A percentile compares a stretch with the other conserved stretches of the same genome.
phyloP scores from a whole-genome alignment of 345 rosid species.

The Salix purpurea region DNA sequence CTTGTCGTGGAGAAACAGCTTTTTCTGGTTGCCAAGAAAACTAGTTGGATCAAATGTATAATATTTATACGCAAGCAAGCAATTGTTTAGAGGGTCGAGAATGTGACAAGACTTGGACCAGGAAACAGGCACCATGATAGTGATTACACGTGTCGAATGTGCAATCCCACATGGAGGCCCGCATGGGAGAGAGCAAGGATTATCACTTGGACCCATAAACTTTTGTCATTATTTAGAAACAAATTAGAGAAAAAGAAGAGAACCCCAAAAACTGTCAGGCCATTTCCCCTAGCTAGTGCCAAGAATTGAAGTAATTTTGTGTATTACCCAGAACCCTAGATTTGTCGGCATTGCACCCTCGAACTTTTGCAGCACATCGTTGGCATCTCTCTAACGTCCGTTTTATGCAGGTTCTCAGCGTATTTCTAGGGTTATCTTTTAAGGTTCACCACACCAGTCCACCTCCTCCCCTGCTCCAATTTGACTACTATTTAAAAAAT shows the following conservation, averaged over 20 bases:
- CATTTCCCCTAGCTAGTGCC: not conserved
- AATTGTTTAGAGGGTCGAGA: not conserved
- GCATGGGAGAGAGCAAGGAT: not conserved
- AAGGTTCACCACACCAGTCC: not conserved
- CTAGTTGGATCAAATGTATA: not conserved
- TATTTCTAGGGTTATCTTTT: constrained; percentile 28
- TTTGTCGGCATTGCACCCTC: constrained; percentile 36
- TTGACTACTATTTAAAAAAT: not conserved
- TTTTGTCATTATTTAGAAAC: constrained; percentile 4
- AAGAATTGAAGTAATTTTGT: not conserved
- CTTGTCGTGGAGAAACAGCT: not conserved
- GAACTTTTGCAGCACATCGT: constrained; percentile 9
- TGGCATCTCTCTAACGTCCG: constrained; percentile 18
- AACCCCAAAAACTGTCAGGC: not conserved
- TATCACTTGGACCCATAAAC: not conserved
- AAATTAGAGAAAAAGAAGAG: not conserved
- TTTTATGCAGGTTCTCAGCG: constrained; percentile 27
- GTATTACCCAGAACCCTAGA: not conserved
- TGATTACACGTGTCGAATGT: constrained; percentile 6
- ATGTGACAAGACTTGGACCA: constrained; percentile 5
- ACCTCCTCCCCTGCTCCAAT: not conserved
- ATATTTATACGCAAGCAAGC: not conserved
- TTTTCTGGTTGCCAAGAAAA: not conserved
- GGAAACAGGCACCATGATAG: constrained; percentile 10
- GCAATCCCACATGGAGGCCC: not conserved